Evolutionary conservation across 495 filamentous ascomycete species (phyloP), one percentile per base, ranked within the genome.

Genomic region (Neurospora pannonica): DNA sequence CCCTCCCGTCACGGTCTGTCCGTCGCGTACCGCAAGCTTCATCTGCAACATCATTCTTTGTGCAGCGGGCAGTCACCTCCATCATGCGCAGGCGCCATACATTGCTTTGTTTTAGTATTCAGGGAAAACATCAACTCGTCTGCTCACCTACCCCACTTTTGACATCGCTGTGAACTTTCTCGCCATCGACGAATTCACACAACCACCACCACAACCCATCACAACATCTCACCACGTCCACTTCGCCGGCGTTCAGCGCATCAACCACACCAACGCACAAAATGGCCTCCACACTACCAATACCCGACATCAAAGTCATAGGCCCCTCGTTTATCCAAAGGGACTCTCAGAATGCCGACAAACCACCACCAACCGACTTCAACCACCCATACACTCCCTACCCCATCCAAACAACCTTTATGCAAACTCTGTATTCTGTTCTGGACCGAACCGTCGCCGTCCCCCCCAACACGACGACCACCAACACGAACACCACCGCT

Each of bases 311-410:
- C 28, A 67, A 67, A 1, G 28, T 67, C 13, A 67, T 67, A 31
- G 13, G 3, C 6, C 54, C 54, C 28, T 67, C 54, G 0, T 67
- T 67, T 9, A 67, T 67, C 6, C 28, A 67, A 2, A 67, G 6
- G 54, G 54, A 67, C 15, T 67, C 54, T 8, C 54, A 34, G 15
- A 67, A 34, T 19, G 1, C 54, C 13, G 54, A 46, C 3, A 24
- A 37, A 3, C 39, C 73, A 28, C 38, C 60, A 19, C 73, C 70
- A 40, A 72, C 77, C 24, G 85, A 94, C 81, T 98, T 97, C 79
- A 92, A 97, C 79, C 96, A 99, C 81, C 96, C 96, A 11, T 98
- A 91, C 81, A 88, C 89, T 39, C 96, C 97, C 0, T 99, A 99
- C 84, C 87, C 91, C 17, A 96, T 98, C 71, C 96, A 99, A 78